phyloP scores from a whole-genome alignment of 352 stramenopile genomes.

The Lagenidium giganteum region DNA sequence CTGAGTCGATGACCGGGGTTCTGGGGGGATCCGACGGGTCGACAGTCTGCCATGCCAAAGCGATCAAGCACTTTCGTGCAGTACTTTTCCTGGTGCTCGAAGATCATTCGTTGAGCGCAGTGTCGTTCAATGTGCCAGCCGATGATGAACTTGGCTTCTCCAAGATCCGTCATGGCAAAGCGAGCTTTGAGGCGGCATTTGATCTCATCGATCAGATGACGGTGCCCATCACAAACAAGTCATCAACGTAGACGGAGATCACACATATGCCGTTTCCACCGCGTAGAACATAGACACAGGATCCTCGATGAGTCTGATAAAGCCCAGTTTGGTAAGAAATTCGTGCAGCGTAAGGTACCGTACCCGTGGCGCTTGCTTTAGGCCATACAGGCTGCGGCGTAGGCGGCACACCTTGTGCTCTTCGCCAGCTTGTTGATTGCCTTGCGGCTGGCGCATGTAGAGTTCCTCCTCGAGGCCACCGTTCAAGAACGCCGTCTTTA shows the following conservation, averaged over 20 bases:
- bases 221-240: slow-evolving; percentile 12
- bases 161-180: slow-evolving; percentile 11
- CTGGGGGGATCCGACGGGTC: background rate
- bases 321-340: slow-evolving; percentile 6
- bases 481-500: background rate
- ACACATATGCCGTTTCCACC: background rate
- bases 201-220: slow-evolving; percentile 3
- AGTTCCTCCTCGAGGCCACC: background rate
- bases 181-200: background rate
- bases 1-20: background rate
- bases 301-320: slow-evolving; percentile 8
- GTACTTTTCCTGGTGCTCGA: slow-evolving; percentile 15
- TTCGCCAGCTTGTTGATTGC: too few relatives aligned
- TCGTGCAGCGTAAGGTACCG: slow-evolving; percentile 9
- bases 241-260: slow-evolving; percentile 17
- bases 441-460: background rate
- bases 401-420: slow-evolving; percentile 5
- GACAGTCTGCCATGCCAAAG: background rate
- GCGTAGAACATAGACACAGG: too few relatives aligned
- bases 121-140: slow-evolving; percentile 6
- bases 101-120: slow-evolving; percentile 1
- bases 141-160: slow-evolving; percentile 4
- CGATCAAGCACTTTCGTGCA: slow-evolving; percentile 4
- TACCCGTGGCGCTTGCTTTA: slow-evolving; percentile 5
- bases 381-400: slow-evolving; percentile 6